Base-by-base conservation (phyloP, 352 stramenopile genomes). In the Globisporangium carolinianum region DNA sequence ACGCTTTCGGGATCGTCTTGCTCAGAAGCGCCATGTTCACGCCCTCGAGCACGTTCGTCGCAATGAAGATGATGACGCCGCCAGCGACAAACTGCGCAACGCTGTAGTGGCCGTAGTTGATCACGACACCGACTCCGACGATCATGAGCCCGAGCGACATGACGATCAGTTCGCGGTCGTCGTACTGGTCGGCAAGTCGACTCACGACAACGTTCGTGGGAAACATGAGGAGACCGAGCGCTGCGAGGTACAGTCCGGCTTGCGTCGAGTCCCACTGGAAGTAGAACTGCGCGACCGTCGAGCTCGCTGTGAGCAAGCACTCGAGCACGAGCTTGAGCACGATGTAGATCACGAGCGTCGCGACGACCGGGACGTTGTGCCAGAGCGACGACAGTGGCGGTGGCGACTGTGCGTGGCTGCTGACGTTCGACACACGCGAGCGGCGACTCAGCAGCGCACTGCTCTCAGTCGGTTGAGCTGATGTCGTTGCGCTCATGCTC, bases 1-100 rank as follows among this genome's bases (percentile, higher is more conserved):
- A 93, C 42, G 86, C 76, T 15, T 91, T 95, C 0, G 90, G 89
- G 53, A 98, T 97, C 17, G 96, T 93, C 73, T 98, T 98, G 62
- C 76, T 95, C 47, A 98, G 65, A 4, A 96, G 66, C 46, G 87
- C 94, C 72, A 97, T 97, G 60, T 97, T 96, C 37, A 98, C 88
- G 24, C 89, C 89, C 69, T 98, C 91, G 60, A 97, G 84, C 14
- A 96, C 86, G 71, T 97, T 98, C 24, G 86, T 96, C 36, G 86
- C 86, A 36, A 97, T 78, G 72, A 97, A 98, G 61, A 97, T 95
- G 60, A 96, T 76, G 53, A 98, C 66, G 15, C 85, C 84, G 49
- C 84, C 89, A 6, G 76, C 57, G 17, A 98, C 73, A 56, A 97
- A 98, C 64, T 97, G 87, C 14, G 71, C 53, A 18, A 87, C 66